phyloP scores from a whole-genome alignment of 208 protist species.

The Perkinsela sp. region DNA sequence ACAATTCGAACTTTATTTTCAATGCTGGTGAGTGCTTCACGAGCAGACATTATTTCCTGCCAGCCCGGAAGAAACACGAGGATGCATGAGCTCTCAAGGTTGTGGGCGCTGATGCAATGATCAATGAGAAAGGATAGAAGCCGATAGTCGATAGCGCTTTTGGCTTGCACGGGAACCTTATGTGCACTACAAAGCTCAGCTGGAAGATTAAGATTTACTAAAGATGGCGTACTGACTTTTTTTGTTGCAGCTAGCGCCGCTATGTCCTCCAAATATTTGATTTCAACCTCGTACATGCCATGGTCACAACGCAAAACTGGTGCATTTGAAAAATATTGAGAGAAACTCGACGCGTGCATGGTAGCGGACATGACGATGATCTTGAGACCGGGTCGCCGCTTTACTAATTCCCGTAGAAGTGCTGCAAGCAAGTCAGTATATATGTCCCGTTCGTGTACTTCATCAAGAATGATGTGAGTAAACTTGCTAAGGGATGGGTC shows the following conservation, averaged over 20 bases:
- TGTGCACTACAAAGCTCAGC: not conserved
- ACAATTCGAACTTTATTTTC: not conserved
- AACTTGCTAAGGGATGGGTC: slow-evolving; percentile 55
- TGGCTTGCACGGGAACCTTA: not conserved
- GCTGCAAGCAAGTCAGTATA: slow-evolving; percentile 49
- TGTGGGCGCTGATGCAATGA: slow-evolving; percentile 13
- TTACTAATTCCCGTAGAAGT: slow-evolving; percentile 22
- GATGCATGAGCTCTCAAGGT: slow-evolving; percentile 53
- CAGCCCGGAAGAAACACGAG: slow-evolving; percentile 95
- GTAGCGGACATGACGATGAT: slow-evolving; percentile 91
- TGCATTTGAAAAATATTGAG: slow-evolving; percentile 27
- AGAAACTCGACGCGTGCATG: slow-evolving; percentile 58
- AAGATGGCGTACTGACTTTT: not conserved
- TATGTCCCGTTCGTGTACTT: slow-evolving; percentile 52
- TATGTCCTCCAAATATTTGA: not conserved
- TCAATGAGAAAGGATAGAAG: slow-evolving; percentile 35
- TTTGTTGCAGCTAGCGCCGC: not conserved
- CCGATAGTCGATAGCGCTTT: slow-evolving; percentile 18
- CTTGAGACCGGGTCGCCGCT: slow-evolving; percentile 51
- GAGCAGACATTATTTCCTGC: slow-evolving; percentile 70
- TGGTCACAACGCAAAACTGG: not conserved
- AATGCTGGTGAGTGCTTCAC: slow-evolving; percentile 27
- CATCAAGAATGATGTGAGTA: slow-evolving; percentile 49
- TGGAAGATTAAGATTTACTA: not conserved
- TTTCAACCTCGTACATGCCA: not conserved